phyloP scores from a whole-genome alignment of 2,329 filamentous ascomycete species.

The Monosporascus sp. region DNA sequence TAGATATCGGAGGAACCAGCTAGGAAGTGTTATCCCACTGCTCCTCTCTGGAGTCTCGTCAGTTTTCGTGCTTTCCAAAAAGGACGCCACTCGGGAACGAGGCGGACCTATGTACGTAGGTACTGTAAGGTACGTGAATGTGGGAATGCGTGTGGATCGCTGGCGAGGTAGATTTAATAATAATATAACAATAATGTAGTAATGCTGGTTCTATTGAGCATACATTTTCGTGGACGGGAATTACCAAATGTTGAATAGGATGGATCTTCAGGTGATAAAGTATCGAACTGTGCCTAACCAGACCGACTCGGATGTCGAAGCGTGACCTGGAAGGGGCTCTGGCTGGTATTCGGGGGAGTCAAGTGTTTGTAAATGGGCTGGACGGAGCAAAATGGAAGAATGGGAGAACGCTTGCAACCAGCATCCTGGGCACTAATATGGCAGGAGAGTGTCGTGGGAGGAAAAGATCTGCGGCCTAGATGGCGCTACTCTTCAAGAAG shows the following conservation, averaged over 20 bases:
- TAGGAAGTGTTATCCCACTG: too few species aligned
- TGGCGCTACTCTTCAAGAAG: conserved; percentile 22
- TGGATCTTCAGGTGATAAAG: background rate
- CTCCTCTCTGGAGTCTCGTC: too few species aligned
- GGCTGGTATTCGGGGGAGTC: background rate
- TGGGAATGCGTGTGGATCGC: background rate
- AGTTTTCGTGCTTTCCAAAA: too few species aligned
- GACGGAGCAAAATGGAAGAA: conserved; percentile 6
- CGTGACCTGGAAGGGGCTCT: background rate
- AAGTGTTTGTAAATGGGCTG: background rate
- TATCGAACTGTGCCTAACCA: background rate
- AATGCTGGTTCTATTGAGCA: background rate
- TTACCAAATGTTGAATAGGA: background rate
- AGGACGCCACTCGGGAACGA: too few species aligned
- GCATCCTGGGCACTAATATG: conserved; percentile 20
- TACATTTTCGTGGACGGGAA: background rate
- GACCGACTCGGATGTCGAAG: background rate
- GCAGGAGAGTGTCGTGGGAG: conserved; percentile 19
- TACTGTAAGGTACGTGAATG: background rate
- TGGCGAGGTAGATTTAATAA: background rate
- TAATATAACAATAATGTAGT: background rate
- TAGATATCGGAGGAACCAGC: too few species aligned
- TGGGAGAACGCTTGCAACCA: too few species aligned
- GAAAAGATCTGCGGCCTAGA: conserved; percentile 26
- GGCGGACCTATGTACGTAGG: too few species aligned